phyloP scores from a whole-genome alignment of 2,329 filamentous ascomycete genomes.

The Monosporascus ibericus region DNA sequence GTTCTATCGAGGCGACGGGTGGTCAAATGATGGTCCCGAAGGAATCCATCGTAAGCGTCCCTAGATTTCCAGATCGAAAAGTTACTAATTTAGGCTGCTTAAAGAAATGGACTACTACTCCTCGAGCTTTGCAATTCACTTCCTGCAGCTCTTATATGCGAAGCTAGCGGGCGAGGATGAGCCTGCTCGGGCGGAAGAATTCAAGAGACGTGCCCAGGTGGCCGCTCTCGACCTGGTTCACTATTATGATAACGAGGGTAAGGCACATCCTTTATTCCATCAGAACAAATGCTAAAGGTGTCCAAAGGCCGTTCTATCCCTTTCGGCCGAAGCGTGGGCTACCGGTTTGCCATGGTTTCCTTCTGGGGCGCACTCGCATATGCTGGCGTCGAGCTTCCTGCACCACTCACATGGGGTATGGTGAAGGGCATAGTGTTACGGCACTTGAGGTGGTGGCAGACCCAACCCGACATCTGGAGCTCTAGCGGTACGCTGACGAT shows the following conservation, averaged over 20 bases:
- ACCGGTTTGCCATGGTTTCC: slow-evolving; percentile 79
- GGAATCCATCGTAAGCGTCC: slow-evolving; percentile 58
- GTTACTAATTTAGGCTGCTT: slow-evolving; percentile 2
- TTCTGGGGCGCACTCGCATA: slow-evolving; percentile 78
- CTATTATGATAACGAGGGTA: slow-evolving; percentile 65
- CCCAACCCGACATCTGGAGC: slow-evolving; percentile 68
- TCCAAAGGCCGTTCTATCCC: slow-evolving; percentile 56
- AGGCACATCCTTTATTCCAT: neutral
- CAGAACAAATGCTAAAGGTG: neutral
- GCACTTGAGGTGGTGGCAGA: slow-evolving; percentile 75
- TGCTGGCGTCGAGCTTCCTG: slow-evolving; percentile 65
- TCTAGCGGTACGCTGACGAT: slow-evolving; percentile 68
- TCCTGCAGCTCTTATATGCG: slow-evolving; percentile 70
- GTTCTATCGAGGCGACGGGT: slow-evolving; percentile 75
- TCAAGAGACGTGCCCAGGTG: slow-evolving; percentile 59
- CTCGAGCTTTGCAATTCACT: slow-evolving; percentile 76
- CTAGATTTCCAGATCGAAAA: neutral
- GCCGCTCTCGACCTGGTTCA: slow-evolving; percentile 67
- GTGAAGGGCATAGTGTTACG: slow-evolving; percentile 70
- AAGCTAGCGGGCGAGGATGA: slow-evolving; percentile 65
- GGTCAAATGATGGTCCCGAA: slow-evolving; percentile 76
- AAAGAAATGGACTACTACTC: slow-evolving; percentile 79
- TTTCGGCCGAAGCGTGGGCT: slow-evolving; percentile 72
- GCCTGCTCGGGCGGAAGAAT: slow-evolving; percentile 59
- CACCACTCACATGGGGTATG: slow-evolving; percentile 69